Base-by-base conservation (phyloP, 129 eudicot species). In the Oenanthe sinensis region DNA sequence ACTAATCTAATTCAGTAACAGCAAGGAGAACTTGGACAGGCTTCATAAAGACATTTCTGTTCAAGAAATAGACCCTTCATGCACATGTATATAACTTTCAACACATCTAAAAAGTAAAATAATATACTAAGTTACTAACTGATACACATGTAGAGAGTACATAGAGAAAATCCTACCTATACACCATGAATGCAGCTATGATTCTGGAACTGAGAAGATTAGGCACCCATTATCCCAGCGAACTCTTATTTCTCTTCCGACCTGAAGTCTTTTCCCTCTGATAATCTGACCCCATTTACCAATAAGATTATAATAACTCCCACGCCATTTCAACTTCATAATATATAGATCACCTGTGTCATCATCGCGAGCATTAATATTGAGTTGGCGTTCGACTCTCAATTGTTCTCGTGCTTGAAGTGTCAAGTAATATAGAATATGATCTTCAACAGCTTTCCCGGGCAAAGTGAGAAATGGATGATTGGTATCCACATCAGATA, bases 281-380 rank as follows among this genome's bases (percentile, higher is more conserved):
- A 91, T 86, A 10, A 91, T 91, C 79, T 89, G 92, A 4, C 96
- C 96, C 96, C 96, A 90, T 83, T 88, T 90, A 28, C 95, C 95
- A 80, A 90, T 84, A 42, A 90, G 82, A 82, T 90, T 90, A 78
- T 90, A 90, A 71, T 90, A 90, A 81, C 96, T 90, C 75, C 92
- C 96, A 5, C 96, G 87, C 84, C 92, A 90, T 82, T 84, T 88
- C 87, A 90, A 82, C 84, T 90, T 90, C 97, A 91, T 91, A 33
- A 87, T 78, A 83, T 81, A 87, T 28, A 81, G 81, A 83, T 86
- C 90, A 58, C 97, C 94, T 0, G 89, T 91, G 77, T 91, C 94
- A 55, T 87, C 86, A 78, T 91, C 97, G 33, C 90, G 84, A 79
- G 92, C 97, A 82, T 89, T 89, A 26, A 91, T 82, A 77, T 79